Percentiles rank a stretch among this genome's conserved stretches.
Conservation (phyloP, 148 eudicot genomes). For the Polygonum aviculare region DNA sequence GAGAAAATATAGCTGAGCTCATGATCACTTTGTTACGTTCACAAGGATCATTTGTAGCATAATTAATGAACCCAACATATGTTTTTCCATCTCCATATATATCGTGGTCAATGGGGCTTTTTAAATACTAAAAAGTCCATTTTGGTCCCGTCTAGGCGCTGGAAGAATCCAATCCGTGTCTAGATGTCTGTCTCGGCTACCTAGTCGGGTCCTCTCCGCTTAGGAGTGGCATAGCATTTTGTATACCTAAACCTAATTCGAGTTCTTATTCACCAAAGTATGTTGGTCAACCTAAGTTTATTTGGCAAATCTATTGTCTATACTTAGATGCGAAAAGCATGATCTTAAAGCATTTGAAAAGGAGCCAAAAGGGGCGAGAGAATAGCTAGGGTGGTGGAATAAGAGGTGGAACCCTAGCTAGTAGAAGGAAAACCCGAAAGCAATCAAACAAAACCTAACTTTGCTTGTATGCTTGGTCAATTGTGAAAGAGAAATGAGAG, state of each 20-base stretch:
- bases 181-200: no score
- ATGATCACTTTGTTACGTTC: not conserved
- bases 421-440: not conserved
- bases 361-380: not conserved
- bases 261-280: not conserved
- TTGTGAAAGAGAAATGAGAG: no score
- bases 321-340: not conserved
- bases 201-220: no score
- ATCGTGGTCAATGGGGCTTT: not conserved
- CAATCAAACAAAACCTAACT: no score
- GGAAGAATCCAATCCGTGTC: no score
- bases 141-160: no score
- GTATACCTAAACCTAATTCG: no score
- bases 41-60: not conserved
- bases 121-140: no score
- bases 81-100: not conserved
- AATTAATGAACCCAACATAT: not conserved
- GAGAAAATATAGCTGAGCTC: constrained; percentile 1
- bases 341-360: not conserved
- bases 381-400: not conserved
- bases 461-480: no score
- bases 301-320: not conserved
- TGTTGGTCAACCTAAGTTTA: not conserved
- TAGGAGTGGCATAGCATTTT: no score
- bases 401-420: not conserved